Evolutionary conservation across 139 green algal genomes (phyloP).

Genomic region (Coelastrella sp.): DNA sequence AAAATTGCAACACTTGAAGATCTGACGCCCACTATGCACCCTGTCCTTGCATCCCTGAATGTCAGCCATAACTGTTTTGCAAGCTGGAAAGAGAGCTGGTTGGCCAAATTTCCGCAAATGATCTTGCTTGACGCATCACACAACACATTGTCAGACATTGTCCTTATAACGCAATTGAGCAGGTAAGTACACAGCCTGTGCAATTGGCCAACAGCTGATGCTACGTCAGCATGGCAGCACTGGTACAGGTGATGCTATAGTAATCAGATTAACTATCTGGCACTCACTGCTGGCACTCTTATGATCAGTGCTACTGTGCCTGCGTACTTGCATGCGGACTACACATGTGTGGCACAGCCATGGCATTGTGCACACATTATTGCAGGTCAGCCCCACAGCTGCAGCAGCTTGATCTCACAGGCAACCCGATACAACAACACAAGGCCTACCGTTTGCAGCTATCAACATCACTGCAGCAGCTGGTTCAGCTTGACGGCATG

Average conservation of each 20-base stretch:
- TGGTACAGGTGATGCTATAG: no score
- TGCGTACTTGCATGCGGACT: no score
- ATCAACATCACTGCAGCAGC: conserved; percentile 40
- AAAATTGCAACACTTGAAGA: conserved; percentile 71
- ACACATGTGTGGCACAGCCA: no score
- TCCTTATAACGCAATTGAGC: background rate
- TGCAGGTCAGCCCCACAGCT: conserved; percentile 49
- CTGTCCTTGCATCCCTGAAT: background rate
- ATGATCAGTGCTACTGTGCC: no score
- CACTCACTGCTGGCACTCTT: background rate
- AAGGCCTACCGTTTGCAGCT: conserved; percentile 65
- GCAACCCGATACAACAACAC: conserved; percentile 67
- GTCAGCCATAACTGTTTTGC: conserved; percentile 10
- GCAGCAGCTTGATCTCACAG: conserved; percentile 64
- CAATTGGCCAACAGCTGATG: background rate
- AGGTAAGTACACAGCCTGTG: conserved; percentile 41
- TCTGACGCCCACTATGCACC: conserved; percentile 36
- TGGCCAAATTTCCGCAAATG: conserved; percentile 60
- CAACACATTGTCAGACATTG: conserved; percentile 51
- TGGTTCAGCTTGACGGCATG: conserved; percentile 48
- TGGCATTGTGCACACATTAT: background rate
- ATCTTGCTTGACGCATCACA: conserved; percentile 64
- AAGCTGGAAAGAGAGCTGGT: conserved; percentile 4
- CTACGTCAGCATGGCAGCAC: background rate
- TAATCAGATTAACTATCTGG: no score